These are phyloP conservation scores for Eutrema salsugineum DNA, from an alignment of 441 rosid species.

Conservation along the genomic window DNA sequence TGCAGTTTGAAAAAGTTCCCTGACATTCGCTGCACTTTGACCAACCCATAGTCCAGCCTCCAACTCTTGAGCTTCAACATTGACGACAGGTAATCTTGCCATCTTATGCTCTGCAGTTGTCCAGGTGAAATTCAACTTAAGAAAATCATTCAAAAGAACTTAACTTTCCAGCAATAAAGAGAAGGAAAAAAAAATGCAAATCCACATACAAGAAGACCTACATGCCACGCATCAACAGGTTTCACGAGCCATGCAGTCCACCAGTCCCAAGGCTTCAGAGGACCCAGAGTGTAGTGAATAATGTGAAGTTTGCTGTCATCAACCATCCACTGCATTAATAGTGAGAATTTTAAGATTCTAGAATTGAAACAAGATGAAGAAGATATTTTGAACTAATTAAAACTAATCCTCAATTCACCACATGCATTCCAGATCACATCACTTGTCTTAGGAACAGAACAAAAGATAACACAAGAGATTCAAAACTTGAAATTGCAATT, in stretches of 20 bases:
- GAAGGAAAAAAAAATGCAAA: too few relatives aligned
- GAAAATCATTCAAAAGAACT: too few relatives aligned
- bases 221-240: slow-evolving; percentile 99
- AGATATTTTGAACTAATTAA: neutral
- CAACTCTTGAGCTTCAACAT: slow-evolving; percentile 84
- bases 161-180: too few relatives aligned
- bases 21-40: slow-evolving; percentile 96
- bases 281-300: slow-evolving; percentile 96
- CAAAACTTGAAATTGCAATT: slow-evolving; percentile 1
- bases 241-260: slow-evolving; percentile 98
- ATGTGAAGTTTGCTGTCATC: slow-evolving; percentile 86
- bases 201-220: slow-evolving; percentile 28
- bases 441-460: neutral
- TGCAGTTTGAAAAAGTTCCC: slow-evolving; percentile 98
- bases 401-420: neutral
- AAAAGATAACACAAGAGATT: neutral
- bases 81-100: slow-evolving; percentile 95
- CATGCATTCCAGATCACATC: neutral
- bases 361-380: neutral
- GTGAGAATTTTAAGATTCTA: slow-evolving; percentile 6
- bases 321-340: slow-evolving; percentile 89
- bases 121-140: too few relatives aligned
- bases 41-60: slow-evolving; percentile 99
- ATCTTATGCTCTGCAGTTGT: too few relatives aligned
- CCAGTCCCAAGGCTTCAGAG: slow-evolving; percentile 99